A percentile compares a stretch with the other conserved stretches of the same genome.
These are phyloP conservation scores for Agaricus sinodeliciosus DNA, from an alignment of 768 basidiomycete genomes.

Conservation along the genomic window DNA sequence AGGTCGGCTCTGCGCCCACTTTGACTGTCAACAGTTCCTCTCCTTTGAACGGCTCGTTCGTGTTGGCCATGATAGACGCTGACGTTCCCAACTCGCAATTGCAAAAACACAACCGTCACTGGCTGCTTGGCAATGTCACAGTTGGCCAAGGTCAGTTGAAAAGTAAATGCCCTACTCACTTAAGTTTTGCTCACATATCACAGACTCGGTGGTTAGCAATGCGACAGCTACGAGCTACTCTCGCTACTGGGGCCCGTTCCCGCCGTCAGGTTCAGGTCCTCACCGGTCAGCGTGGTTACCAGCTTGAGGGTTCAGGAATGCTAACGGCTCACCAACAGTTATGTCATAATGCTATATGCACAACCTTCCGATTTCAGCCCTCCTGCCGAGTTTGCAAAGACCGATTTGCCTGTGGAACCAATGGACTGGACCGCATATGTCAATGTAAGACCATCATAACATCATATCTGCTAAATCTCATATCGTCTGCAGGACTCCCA, in stretches of 20 bases:
- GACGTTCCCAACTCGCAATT: conserved; percentile 57
- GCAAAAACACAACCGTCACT: conserved; percentile 62
- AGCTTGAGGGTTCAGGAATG: not conserved
- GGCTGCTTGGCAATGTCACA: conserved; percentile 67
- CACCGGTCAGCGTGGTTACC: conserved; percentile 46
- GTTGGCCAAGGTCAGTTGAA: conserved; percentile 25
- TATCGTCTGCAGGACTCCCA: conserved; percentile 2
- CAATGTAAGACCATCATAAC: not conserved
- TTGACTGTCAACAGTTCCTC: conserved; percentile 47
- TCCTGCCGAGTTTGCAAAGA: conserved; percentile 46
- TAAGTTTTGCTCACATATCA: not conserved
- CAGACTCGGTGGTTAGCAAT: conserved; percentile 34
- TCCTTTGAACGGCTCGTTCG: conserved; percentile 46
- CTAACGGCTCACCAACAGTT: conserved; percentile 33
- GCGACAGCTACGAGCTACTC: conserved; percentile 46
- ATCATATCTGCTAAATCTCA: not conserved
- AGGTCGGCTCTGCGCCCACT: conserved; percentile 47
- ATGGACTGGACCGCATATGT: conserved; percentile 41
- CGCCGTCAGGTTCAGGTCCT: conserved; percentile 60
- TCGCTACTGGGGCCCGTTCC: conserved; percentile 65
- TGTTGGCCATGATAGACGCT: conserved; percentile 73
- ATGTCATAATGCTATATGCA: conserved; percentile 56
- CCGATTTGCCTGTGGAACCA: conserved; percentile 43
- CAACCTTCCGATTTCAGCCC: conserved; percentile 61
- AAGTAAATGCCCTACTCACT: conserved; percentile 13